Evolutionary conservation across 805 yeast species (phyloP).

Genomic region (Torulaspora franciscae): DNA sequence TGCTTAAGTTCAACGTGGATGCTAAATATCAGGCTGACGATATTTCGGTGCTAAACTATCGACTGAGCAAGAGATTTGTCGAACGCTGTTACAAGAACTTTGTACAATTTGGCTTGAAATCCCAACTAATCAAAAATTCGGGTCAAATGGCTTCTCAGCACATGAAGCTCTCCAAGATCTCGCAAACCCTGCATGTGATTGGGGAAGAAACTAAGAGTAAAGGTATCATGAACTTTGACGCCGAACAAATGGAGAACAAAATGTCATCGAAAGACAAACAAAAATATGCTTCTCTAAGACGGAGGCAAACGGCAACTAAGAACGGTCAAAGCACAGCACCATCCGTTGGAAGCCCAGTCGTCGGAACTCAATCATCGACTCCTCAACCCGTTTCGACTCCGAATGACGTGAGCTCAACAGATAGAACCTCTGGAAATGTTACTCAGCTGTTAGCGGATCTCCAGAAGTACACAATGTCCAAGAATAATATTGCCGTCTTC

Average conservation of each 20-base stretch:
- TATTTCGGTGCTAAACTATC: constrained; percentile 39
- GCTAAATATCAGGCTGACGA: constrained; percentile 46
- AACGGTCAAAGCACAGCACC: constrained; percentile 5
- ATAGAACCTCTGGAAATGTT: background rate
- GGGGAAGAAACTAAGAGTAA: constrained; percentile 37
- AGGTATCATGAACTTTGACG: constrained; percentile 31
- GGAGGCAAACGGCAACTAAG: constrained; percentile 5
- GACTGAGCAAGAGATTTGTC: constrained; percentile 55
- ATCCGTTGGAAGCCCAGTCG: constrained; percentile 1
- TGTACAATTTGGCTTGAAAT: constrained; percentile 39
- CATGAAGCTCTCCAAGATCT: constrained; percentile 30
- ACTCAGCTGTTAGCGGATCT: constrained; percentile 18
- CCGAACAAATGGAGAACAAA: constrained; percentile 24
- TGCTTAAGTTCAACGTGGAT: constrained; percentile 60
- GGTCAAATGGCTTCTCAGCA: constrained; percentile 24
- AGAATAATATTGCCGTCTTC: constrained; percentile 24
- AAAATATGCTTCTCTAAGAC: constrained; percentile 14
- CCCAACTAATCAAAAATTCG: constrained; percentile 32
- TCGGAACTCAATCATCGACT: constrained; percentile 4
- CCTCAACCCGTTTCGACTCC: constrained; percentile 5
- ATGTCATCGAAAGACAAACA: constrained; percentile 25
- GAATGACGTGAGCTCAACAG: background rate
- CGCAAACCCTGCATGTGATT: constrained; percentile 33
- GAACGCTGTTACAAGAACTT: constrained; percentile 53
- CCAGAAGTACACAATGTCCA: constrained; percentile 30